A percentile compares a stretch with the other conserved stretches of the same genome.
Conservation (phyloP, 2,329 filamentous ascomycete genomes). For the Falciphora oryzae region DNA sequence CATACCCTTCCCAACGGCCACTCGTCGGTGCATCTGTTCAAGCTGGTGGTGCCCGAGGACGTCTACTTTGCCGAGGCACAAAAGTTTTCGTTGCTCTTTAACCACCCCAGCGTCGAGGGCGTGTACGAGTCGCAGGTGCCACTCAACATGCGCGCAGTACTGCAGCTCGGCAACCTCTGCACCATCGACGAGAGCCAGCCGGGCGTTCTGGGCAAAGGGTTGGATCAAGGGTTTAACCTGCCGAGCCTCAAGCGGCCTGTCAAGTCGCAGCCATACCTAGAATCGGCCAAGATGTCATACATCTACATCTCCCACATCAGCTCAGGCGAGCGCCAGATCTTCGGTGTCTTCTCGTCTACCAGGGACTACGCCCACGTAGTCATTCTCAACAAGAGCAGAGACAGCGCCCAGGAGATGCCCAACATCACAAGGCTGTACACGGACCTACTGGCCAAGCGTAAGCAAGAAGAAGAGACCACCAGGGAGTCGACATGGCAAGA, state of each 20-base stretch:
- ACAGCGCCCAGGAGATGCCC: constrained; percentile 74
- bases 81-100: constrained; percentile 77
- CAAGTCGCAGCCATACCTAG: constrained; percentile 66
- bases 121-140: constrained; percentile 95
- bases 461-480: constrained; percentile 59
- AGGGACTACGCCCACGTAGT: constrained; percentile 77
- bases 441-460: constrained; percentile 63
- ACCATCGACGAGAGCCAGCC: constrained; percentile 88
- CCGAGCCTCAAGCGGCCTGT: constrained; percentile 62
- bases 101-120: constrained; percentile 90
- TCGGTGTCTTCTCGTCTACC: constrained; percentile 83
- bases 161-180: constrained; percentile 85
- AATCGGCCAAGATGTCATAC: constrained; percentile 69
- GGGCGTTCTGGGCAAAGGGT: constrained; percentile 83
- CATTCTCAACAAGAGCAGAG: constrained; percentile 76
- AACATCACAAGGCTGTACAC: constrained; percentile 86
- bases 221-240: constrained; percentile 92
- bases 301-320: constrained; percentile 91
- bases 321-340: constrained; percentile 85
- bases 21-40: constrained; percentile 89
- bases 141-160: constrained; percentile 75
- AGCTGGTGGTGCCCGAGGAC: constrained; percentile 83
- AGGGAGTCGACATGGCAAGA: constrained; percentile 68
- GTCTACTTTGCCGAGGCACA: constrained; percentile 79
- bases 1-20: constrained; percentile 94